Conservation (phyloP, 768 basidiomycete species). For the Leccinum disarticulatum region DNA sequence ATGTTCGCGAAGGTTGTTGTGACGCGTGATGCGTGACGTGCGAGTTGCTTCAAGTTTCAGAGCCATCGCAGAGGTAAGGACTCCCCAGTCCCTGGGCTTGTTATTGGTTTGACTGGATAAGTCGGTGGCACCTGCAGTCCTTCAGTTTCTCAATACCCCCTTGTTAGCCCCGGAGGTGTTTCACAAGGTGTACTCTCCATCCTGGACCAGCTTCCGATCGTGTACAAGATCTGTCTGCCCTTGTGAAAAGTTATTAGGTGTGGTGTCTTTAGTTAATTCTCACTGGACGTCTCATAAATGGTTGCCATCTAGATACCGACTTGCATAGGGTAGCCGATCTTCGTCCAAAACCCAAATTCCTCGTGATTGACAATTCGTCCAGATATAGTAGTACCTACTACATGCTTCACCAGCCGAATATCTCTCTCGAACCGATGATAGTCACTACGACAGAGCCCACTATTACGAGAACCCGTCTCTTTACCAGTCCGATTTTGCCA, state of each 20-base stretch:
- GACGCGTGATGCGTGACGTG: constrained; percentile 36
- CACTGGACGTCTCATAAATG: constrained; percentile 3
- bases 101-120: constrained; percentile 83
- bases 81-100: constrained; percentile 62
- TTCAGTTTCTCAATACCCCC: background rate
- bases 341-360: background rate
- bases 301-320: constrained; percentile 45
- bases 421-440: constrained; percentile 54
- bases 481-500: constrained; percentile 73
- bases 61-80: constrained; percentile 60
- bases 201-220: constrained; percentile 66
- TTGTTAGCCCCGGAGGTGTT: constrained; percentile 72
- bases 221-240: constrained; percentile 53
- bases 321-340: constrained; percentile 48
- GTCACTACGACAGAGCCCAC: constrained; percentile 55
- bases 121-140: constrained; percentile 11
- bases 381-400: constrained; percentile 78
- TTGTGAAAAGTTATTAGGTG: constrained; percentile 53
- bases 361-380: constrained; percentile 1
- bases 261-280: constrained; percentile 10
- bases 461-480: constrained; percentile 73
- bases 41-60: constrained; percentile 59
- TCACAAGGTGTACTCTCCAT: constrained; percentile 75
- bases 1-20: no score
- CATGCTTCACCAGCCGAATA: constrained; percentile 73